phyloP scores from a whole-genome alignment of 1,139 yeast species.

The Trichomonascaceae sp. region DNA sequence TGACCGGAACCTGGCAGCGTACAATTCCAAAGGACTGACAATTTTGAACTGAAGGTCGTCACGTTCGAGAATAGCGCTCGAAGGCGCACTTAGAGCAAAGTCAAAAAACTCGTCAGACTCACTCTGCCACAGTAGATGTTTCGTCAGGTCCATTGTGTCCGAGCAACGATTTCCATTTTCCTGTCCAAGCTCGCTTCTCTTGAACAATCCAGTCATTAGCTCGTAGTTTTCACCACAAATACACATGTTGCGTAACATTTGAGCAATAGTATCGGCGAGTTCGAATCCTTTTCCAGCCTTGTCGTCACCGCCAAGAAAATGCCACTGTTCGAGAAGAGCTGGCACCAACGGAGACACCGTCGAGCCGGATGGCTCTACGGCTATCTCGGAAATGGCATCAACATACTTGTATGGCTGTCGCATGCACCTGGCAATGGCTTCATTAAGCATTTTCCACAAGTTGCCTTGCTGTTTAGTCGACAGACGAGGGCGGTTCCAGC shows the following conservation, averaged over 20 bases:
- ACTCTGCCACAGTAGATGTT: conserved; percentile 3
- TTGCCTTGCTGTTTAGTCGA: conserved; percentile 9
- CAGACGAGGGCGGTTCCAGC: conserved; percentile 5
- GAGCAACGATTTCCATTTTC: not conserved
- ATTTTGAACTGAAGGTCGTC: conserved; percentile 15
- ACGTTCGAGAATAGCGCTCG: conserved; percentile 9
- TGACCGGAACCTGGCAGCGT: conserved; percentile 12
- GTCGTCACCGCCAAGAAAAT: no score
- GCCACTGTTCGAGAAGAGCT: conserved; percentile 61
- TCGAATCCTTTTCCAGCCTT: no score
- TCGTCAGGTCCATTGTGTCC: conserved; percentile 11
- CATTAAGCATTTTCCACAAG: conserved; percentile 57
- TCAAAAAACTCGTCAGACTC: conserved; percentile 16
- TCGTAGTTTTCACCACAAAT: conserved; percentile 16
- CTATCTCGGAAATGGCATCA: conserved; percentile 40
- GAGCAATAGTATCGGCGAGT: conserved; percentile 26
- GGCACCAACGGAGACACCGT: conserved; percentile 53
- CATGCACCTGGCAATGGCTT: conserved; percentile 54
- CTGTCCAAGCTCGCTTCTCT: not conserved
- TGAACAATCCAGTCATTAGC: conserved; percentile 5
- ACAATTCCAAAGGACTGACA: conserved; percentile 13
- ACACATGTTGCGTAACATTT: conserved; percentile 25
- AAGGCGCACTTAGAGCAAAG: conserved; percentile 13
- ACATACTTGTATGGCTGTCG: conserved; percentile 74
- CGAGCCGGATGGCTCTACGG: conserved; percentile 4